Evolutionary conservation across 2,329 filamentous ascomycete genomes (phyloP).

Genomic region (Claviceps paspali): DNA sequence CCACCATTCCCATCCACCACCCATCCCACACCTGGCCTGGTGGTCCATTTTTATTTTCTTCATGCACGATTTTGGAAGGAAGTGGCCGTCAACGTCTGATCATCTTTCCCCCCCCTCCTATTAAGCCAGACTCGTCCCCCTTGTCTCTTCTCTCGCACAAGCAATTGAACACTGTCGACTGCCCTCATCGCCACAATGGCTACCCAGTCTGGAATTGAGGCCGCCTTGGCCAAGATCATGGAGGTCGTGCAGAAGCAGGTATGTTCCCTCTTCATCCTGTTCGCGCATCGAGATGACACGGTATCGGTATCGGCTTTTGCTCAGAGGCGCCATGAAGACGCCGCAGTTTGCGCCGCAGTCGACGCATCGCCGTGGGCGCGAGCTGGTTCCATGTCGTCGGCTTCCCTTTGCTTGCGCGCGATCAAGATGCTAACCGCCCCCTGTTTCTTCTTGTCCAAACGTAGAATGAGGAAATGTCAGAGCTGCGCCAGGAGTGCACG

Average conservation of each 20-base stretch:
- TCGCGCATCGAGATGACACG: conserved; percentile 2
- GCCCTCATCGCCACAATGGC: conserved; percentile 4
- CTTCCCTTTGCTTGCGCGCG: neutral
- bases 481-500: conserved; percentile 11
- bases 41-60: conserved; percentile 3
- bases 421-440: neutral
- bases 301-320: neutral
- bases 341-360: neutral
- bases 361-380: too few relatives aligned
- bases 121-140: conserved; percentile 1
- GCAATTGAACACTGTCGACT: neutral
- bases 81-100: neutral
- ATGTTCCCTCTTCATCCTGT: conserved; percentile 1
- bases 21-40: neutral
- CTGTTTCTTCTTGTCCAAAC: neutral
- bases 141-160: neutral
- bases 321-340: neutral
- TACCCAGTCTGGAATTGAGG: conserved; percentile 8
- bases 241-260: conserved; percentile 11
- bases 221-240: conserved; percentile 10
- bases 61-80: neutral
- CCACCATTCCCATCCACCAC: too few relatives aligned
- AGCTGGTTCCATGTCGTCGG: neutral
- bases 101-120: neutral
- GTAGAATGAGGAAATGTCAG: conserved; percentile 11